Conservation (phyloP, 2,329 filamentous ascomycete genomes). For the Diaporthe vaccinii region DNA sequence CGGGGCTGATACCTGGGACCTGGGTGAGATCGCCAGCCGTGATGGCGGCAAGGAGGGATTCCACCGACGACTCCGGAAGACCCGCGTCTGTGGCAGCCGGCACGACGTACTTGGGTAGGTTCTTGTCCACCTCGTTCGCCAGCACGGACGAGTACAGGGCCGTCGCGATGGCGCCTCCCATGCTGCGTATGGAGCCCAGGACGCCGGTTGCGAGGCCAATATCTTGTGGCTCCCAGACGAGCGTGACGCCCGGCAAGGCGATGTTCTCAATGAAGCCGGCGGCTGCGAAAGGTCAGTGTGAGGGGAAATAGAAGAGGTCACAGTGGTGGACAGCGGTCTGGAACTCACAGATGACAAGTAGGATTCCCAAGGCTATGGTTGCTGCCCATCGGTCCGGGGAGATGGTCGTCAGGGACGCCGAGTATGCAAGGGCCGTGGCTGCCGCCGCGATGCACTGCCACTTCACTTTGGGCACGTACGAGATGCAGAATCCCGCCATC, state of each 20-base stretch:
- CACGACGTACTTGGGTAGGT: constrained; percentile 51
- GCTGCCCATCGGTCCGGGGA: constrained; percentile 16
- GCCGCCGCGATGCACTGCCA: constrained; percentile 51
- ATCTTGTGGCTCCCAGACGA: constrained; percentile 61
- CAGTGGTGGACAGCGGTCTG: too few species aligned
- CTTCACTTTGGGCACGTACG: constrained; percentile 54
- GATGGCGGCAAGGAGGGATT: constrained; percentile 52
- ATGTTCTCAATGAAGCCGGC: constrained; percentile 57
- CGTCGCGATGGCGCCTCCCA: constrained; percentile 55
- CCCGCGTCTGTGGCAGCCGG: constrained; percentile 53
- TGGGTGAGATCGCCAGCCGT: constrained; percentile 48
- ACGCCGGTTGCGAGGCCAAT: constrained; percentile 60
- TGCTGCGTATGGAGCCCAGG: constrained; percentile 60
- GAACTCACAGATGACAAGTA: constrained; percentile 47
- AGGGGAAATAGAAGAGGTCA: too few species aligned
- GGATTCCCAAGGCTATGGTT: constrained; percentile 50
- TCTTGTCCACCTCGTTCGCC: constrained; percentile 51
- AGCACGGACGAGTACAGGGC: constrained; percentile 55
- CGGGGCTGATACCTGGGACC: constrained; percentile 52
- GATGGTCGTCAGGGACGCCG: constrained; percentile 1
- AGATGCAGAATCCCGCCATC: constrained; percentile 52
- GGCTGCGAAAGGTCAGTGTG: constrained; percentile 41
- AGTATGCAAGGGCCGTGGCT: constrained; percentile 46
- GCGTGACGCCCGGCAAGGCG: constrained; percentile 57
- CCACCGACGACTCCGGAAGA: constrained; percentile 51